Percentiles rank a stretch among this genome's conserved stretches.
phyloP scores from a whole-genome alignment of 768 basidiomycete species.

The Lentinula sp. region DNA sequence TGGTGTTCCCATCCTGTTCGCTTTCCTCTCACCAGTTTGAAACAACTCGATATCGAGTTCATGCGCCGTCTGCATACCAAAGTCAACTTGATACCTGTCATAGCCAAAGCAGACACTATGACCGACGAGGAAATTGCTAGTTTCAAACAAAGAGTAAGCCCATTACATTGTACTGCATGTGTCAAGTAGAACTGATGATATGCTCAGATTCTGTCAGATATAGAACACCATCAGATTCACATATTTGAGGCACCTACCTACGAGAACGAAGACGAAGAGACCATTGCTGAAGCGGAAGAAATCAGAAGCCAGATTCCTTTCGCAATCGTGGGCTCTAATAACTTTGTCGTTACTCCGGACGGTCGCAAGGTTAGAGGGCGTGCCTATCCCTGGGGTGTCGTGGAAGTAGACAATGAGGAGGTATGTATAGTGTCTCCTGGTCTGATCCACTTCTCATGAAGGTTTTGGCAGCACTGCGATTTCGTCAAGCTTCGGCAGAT shows the following conservation, averaged over 20 bases:
- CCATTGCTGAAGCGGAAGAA: conserved; percentile 94
- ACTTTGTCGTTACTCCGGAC: conserved; percentile 73
- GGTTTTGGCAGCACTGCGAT: conserved; percentile 65
- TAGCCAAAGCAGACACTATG: conserved; percentile 96
- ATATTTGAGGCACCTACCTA: conserved; percentile 98
- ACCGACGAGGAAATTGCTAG: conserved; percentile 92
- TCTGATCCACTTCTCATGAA: not conserved
- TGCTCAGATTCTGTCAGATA: conserved; percentile 81
- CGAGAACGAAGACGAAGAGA: conserved; percentile 98
- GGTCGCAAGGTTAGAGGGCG: conserved; percentile 93
- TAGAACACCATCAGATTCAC: conserved; percentile 91
- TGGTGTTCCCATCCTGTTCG: not conserved
- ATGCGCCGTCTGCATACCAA: conserved; percentile 96
- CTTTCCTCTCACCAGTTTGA: conserved; percentile 50
- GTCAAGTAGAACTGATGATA: not conserved
- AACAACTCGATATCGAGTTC: conserved; percentile 98
- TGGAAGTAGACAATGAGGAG: conserved; percentile 98
- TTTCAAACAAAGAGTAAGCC: conserved; percentile 83
- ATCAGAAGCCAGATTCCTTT: conserved; percentile 98
- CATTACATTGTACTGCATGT: not conserved
- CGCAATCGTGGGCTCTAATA: conserved; percentile 94
- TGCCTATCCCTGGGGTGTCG: conserved; percentile 96
- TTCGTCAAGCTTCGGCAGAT: conserved; percentile 99
- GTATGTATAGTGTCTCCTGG: not conserved
- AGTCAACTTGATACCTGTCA: conserved; percentile 98